A percentile compares a stretch with the other conserved stretches of the same genome.
Evolutionary conservation across 768 basidiomycete genomes (phyloP).

Genomic region (Hypholoma sublateritium): DNA sequence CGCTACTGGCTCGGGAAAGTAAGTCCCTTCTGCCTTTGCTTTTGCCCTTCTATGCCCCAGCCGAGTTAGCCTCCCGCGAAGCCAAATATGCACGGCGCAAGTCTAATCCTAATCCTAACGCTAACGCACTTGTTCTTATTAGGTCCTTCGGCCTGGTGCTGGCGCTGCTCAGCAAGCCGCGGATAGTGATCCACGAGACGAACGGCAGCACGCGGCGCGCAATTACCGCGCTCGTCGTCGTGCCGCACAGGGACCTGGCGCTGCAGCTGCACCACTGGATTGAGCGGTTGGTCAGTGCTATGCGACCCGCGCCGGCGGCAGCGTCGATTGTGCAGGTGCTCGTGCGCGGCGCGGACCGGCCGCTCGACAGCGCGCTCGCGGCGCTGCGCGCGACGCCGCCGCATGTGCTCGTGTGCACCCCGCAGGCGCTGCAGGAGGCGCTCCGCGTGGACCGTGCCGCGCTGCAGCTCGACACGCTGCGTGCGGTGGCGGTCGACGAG

Average conservation of each 20-base stretch:
- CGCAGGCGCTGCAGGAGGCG: constrained; percentile 64
- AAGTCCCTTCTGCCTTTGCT: constrained; percentile 21
- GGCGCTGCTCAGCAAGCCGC: constrained; percentile 61
- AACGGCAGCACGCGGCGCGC: constrained; percentile 20
- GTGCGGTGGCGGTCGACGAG: constrained; percentile 71
- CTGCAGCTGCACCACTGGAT: constrained; percentile 70
- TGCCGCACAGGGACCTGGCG: constrained; percentile 74
- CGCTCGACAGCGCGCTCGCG: constrained; percentile 37
- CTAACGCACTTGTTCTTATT: not conserved
- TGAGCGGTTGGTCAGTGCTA: constrained; percentile 42
- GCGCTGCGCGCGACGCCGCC: constrained; percentile 46
- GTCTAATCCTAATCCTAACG: not conserved
- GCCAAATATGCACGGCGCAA: not conserved
- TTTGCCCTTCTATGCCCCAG: not conserved
- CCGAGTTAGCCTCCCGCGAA: not conserved
- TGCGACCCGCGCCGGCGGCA: constrained; percentile 31
- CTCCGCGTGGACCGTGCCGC: constrained; percentile 40
- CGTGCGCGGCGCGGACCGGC: constrained; percentile 46
- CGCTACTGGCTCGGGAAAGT: constrained; percentile 81
- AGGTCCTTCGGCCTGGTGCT: constrained; percentile 76
- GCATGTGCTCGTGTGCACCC: constrained; percentile 71
- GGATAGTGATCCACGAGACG: constrained; percentile 25
- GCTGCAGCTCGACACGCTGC: constrained; percentile 46
- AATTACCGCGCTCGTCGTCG: constrained; percentile 60
- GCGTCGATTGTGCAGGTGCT: constrained; percentile 57